Evolutionary conservation across 331 rosid genomes (phyloP), one percentile per base, ranked within the genome.

Genomic region (Rhamnella rubrinervis): DNA sequence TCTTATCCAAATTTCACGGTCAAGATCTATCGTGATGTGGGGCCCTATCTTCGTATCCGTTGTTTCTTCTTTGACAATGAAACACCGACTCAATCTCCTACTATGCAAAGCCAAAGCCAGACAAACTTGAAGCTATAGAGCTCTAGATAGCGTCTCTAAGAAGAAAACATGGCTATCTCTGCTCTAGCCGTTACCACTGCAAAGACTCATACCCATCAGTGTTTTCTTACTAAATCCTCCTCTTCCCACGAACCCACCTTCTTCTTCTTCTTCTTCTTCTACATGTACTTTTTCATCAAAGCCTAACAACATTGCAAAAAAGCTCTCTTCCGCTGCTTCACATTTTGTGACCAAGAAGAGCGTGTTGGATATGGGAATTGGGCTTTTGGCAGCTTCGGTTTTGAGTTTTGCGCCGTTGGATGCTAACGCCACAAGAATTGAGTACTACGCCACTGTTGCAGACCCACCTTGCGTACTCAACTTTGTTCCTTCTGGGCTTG

Each of bases 381-480:
- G 98, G 70, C n/a, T 85, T 15, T 67, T 85, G 41, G 89, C 96
- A 7, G 92, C 97, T 26, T 80, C 84, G 2, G 63, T 87, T 66
- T 40, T 91, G 76, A 83, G 85, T 18, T 62, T 86, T 55, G 83
- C 96, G 20, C 90, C 96, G 20, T 59, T 89, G 78, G 88, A 91
- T 8, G 96, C 96, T 2, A 76, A 85, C 52, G 97, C 99, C 23
- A 91, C 97, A 0, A 91, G 97, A 74, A 71, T 91, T 21, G 96
- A 95, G 81, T 91, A 91, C 84, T 95, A 87, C 65, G 97, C 99
- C 38, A 91, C 96, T 7, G 96, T 91, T 4, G 96, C 81, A 49
- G 99, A 89, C 23, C 96, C 97, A 40, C 46, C 67, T 31, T 91
- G 99, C 50, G 96, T 91, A 61, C 77, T 87, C 77, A 89, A 80